Base-by-base conservation (phyloP, 768 basidiomycete species). In the Lactifluus subvellereus region DNA sequence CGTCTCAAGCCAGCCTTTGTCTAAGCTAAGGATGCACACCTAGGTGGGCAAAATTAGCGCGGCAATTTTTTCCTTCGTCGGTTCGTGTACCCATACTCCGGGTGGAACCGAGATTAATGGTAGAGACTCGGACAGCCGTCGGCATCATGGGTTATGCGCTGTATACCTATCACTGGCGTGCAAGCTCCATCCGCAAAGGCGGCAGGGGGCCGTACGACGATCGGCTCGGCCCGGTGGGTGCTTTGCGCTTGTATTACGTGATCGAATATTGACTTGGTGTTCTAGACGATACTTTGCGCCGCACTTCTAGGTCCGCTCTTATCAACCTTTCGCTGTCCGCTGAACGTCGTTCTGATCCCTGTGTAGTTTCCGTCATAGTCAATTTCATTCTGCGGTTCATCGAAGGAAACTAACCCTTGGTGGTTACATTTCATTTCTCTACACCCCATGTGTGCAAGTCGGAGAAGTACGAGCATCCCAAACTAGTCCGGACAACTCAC, bases 181-280 rank as follows among this genome's bases (percentile, higher is more conserved):
- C 96, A 7, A 84, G 85, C 32, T 90, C 94, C 30, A 99, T 99
- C 71, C 86, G 95, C 54, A 80, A 84, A 40, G 91, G 96, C 52
- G 93, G 94, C 10, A 83, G 91, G 61, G 95, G 94, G 8, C 95
- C 96, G 7, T 98, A 98, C 73, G 97, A 99, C 70, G 97, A 99
- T 75, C 83, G 97, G 59, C 74, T 97, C 55, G 96, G 95, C 37
- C 95, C 95, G 40, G 94, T 97, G 71, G 75, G 94, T 86, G 45
- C 54, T 48, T 16, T 45, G 55, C n/a, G 54, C 56, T 45, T 5
- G 6, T 30, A 16, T 32, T 40, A 10, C 7, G 32, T 33, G 32
- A 30, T 47, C 18, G 18, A 43, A 49, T 45, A 64, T 67, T 71
- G 54, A 66, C 22, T 55, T 54, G 53, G 40, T 62, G 51, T 54